Conservation (phyloP, 2,329 filamentous ascomycete genomes). For the Sporothrix protearum region DNA sequence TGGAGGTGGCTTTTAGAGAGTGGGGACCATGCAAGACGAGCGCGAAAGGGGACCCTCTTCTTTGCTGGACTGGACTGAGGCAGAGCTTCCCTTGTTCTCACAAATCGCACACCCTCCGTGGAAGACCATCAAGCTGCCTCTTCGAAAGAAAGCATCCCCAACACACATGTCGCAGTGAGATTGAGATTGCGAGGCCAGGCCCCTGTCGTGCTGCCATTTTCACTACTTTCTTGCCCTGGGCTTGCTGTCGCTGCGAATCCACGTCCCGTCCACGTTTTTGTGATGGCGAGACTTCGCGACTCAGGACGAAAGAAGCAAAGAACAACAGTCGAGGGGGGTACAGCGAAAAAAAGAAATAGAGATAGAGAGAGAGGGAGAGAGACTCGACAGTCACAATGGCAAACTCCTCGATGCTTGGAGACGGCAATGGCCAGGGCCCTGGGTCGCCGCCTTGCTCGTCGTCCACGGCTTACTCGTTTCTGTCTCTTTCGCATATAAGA, state of each 20-base stretch:
- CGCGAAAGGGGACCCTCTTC: background rate
- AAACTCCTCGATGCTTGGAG: background rate
- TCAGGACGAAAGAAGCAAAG: conserved; percentile 5
- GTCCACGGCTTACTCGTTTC: conserved; percentile 3
- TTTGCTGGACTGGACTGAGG: background rate
- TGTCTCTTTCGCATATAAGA: conserved; percentile 4
- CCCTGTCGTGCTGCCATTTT: background rate
- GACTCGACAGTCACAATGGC: background rate
- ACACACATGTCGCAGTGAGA: background rate
- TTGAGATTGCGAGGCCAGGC: conserved; percentile 9
- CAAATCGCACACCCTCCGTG: background rate
- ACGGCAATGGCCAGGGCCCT: background rate
- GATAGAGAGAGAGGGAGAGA: background rate
- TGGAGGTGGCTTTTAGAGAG: background rate
- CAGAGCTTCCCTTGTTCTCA: too few relatives aligned
- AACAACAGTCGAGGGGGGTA: background rate
- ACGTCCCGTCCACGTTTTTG: conserved; percentile 11
- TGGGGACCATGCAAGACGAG: background rate
- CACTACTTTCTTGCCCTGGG: too few relatives aligned
- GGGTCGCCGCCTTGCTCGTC: background rate
- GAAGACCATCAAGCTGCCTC: background rate
- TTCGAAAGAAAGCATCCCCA: conserved; percentile 1
- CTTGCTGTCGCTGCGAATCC: conserved; percentile 9
- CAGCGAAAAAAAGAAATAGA: too few relatives aligned
- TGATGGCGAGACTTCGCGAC: conserved; percentile 7